phyloP scores from a whole-genome alignment of 2,329 filamentous ascomycete genomes.

The Cladosporium sphaerospermum region DNA sequence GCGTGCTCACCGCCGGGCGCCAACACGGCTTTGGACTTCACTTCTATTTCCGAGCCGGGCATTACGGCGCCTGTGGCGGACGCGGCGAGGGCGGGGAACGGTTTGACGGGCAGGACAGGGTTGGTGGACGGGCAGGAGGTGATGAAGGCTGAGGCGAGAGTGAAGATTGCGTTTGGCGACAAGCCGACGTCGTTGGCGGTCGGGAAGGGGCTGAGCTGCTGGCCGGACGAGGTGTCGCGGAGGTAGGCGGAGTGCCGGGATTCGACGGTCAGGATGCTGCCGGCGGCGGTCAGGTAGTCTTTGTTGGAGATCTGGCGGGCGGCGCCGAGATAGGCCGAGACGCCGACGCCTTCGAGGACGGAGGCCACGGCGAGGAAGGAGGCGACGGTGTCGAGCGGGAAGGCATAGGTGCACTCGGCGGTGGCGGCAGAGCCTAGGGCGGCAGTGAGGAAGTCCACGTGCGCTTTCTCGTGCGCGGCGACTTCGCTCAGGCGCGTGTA shows the following conservation, averaged over 20 bases:
- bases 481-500: slow-evolving; percentile 55
- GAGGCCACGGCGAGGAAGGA: slow-evolving; percentile 48
- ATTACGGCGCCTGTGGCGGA: slow-evolving; percentile 14
- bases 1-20: slow-evolving; percentile 8
- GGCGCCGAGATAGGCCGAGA: slow-evolving; percentile 57
- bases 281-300: slow-evolving; percentile 55
- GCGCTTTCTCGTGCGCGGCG: slow-evolving; percentile 50
- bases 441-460: slow-evolving; percentile 52
- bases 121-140: slow-evolving; percentile 51
- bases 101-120: slow-evolving; percentile 52
- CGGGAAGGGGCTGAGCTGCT: slow-evolving; percentile 46
- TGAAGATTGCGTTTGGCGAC: slow-evolving; percentile 54
- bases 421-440: slow-evolving; percentile 45
- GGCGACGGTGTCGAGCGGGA: slow-evolving; percentile 32
- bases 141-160: slow-evolving; percentile 57
- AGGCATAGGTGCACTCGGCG: slow-evolving; percentile 51
- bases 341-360: slow-evolving; percentile 53
- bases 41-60: slow-evolving; percentile 11
- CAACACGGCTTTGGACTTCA: slow-evolving; percentile 14
- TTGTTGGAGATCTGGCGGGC: slow-evolving; percentile 53
- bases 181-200: slow-evolving; percentile 57
- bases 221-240: slow-evolving; percentile 16
- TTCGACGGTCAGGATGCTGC: slow-evolving; percentile 59
- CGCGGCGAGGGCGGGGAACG: slow-evolving; percentile 21
- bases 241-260: slow-evolving; percentile 59